Conservation (phyloP, 768 basidiomycete species). For the Amanita thiersii region DNA sequence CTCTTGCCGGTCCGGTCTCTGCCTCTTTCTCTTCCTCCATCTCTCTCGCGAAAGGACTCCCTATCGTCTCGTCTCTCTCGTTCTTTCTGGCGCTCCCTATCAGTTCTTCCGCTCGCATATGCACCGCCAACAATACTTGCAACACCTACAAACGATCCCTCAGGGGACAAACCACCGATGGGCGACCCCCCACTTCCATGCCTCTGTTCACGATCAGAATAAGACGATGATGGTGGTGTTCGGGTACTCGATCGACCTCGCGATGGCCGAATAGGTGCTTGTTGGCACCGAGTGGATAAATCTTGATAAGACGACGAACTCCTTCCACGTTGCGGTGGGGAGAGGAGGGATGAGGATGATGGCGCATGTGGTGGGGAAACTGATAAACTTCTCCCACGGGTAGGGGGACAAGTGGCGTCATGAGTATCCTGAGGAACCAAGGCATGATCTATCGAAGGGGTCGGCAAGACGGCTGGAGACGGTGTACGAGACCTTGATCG, state of each 20-base stretch:
- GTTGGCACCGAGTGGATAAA: neutral
- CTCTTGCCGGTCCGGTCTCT: constrained; percentile 4
- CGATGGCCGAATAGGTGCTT: too few relatives aligned
- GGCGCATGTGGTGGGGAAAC: neutral
- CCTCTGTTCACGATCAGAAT: constrained; percentile 2
- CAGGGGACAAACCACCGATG: constrained; percentile 8
- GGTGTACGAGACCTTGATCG: constrained; percentile 38
- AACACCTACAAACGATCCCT: constrained; percentile 6
- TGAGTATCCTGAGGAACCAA: neutral
- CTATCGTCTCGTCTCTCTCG: constrained; percentile 10
- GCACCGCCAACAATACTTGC: constrained; percentile 4
- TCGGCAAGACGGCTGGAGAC: constrained; percentile 21
- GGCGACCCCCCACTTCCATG: constrained; percentile 6
- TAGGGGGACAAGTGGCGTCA: neutral
- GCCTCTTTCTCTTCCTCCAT: constrained; percentile 11
- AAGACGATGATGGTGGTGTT: constrained; percentile 6
- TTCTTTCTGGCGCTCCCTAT: constrained; percentile 8
- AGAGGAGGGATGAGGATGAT: constrained; percentile 7
- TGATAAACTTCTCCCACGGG: neutral
- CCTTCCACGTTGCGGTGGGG: constrained; percentile 3
- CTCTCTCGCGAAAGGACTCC: constrained; percentile 6
- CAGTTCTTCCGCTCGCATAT: constrained; percentile 5
- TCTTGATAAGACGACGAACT: constrained; percentile 8
- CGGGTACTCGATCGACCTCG: constrained; percentile 7
- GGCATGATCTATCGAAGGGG: neutral